A percentile compares a stretch with the other conserved stretches of the same genome.
These are phyloP conservation scores for Melampsora abietis-canadensis DNA, from an alignment of 1,284 basidiomycete genomes.

Conservation along the genomic window DNA sequence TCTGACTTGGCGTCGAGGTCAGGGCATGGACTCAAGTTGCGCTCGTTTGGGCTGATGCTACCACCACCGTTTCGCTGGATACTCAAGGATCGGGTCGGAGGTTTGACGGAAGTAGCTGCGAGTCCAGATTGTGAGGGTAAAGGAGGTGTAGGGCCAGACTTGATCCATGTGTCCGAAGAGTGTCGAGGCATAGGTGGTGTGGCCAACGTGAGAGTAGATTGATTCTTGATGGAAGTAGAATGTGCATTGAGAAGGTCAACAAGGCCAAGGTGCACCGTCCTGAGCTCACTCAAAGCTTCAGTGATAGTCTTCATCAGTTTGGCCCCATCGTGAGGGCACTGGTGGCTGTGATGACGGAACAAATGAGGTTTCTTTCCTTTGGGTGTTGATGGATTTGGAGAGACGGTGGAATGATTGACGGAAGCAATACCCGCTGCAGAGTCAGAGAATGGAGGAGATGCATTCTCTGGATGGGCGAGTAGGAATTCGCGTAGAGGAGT, in stretches of 20 bases:
- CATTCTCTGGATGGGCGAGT: not conserved
- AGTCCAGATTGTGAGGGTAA: too few relatives aligned
- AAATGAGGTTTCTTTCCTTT: conserved; percentile 37
- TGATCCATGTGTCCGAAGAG: not conserved
- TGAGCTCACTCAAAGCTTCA: conserved; percentile 23
- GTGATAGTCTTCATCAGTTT: conserved; percentile 26
- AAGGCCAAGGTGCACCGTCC: conserved; percentile 24
- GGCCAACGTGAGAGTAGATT: conserved; percentile 2
- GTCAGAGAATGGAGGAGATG: conserved; percentile 1
- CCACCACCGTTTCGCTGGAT: not conserved
- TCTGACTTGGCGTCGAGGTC: conserved; percentile 15
- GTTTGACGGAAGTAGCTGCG: conserved; percentile 5
- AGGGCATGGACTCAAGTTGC: not conserved
- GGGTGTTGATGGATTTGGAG: not conserved
- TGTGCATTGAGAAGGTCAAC: conserved; percentile 39
- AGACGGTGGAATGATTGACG: not conserved
- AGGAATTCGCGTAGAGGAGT: conserved; percentile 19
- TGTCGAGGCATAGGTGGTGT: conserved; percentile 1
- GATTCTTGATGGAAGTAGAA: conserved; percentile 23
- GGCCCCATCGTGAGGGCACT: conserved; percentile 12
- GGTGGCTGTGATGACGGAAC: conserved; percentile 22
- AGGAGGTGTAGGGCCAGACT: not conserved
- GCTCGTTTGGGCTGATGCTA: not conserved
- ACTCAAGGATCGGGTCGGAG: not conserved
- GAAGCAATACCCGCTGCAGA: not conserved